Conservation (phyloP, 306 rosid genomes). For the Nissolia schottii region DNA sequence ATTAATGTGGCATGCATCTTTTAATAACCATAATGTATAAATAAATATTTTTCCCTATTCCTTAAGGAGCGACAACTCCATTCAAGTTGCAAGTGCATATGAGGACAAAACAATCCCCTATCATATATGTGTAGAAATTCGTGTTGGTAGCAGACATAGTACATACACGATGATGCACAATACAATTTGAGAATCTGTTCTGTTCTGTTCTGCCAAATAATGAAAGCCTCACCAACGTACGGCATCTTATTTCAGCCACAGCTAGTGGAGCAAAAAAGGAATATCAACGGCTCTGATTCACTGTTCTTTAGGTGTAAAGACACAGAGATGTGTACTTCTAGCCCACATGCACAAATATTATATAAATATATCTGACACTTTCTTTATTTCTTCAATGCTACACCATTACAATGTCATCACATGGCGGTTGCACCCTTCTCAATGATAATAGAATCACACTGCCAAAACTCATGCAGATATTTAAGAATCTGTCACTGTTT, state of each 20-base stretch:
- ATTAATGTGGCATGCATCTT: no score
- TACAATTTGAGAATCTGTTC: background rate
- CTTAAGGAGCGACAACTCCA: background rate
- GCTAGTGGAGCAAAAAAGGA: background rate
- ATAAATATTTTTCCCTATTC: no score
- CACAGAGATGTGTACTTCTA: background rate
- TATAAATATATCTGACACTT: background rate
- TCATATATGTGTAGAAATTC: background rate
- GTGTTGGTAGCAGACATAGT: background rate
- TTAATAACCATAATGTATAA: no score
- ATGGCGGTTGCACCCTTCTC: background rate
- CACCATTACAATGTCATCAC: slow-evolving; percentile 10
- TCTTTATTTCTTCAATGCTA: background rate
- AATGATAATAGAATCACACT: background rate
- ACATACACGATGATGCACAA: background rate
- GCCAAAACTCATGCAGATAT: background rate
- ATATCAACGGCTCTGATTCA: background rate
- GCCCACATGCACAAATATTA: slow-evolving; percentile 8
- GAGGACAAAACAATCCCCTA: background rate
- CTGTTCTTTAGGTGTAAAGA: background rate
- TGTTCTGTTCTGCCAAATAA: background rate
- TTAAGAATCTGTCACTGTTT: background rate
- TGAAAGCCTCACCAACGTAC: background rate
- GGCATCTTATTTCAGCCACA: background rate
- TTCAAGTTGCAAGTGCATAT: background rate